A percentile compares a stretch with the other conserved stretches of the same genome.
Conservation (phyloP, 495 filamentous ascomycete species). For the Penicillium cataractarum region DNA sequence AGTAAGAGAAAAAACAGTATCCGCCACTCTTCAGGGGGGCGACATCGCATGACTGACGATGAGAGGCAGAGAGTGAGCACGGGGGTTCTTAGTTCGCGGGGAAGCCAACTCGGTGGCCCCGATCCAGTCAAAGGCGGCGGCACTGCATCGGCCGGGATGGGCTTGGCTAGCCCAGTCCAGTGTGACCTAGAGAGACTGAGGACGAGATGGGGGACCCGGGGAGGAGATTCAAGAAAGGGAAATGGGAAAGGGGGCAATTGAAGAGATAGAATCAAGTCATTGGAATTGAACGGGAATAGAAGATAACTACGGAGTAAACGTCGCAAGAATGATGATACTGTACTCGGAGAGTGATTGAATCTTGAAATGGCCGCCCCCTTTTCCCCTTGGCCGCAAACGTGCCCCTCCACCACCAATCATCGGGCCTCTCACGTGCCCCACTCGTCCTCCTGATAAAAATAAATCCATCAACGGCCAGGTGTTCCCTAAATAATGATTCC, state of each 20-base stretch:
- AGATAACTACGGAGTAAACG: too few relatives aligned
- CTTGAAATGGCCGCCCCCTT: slow-evolving; percentile 22
- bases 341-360: background rate
- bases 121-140: slow-evolving; percentile 17
- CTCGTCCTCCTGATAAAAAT: slow-evolving; percentile 33
- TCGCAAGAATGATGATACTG: too few relatives aligned
- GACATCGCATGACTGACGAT: slow-evolving; percentile 28
- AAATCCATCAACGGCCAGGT: slow-evolving; percentile 41
- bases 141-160: slow-evolving; percentile 15
- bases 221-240: background rate
- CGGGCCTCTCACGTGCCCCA: slow-evolving; percentile 34
- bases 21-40: slow-evolving; percentile 16
- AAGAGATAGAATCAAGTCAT: background rate
- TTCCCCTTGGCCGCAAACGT: slow-evolving; percentile 40
- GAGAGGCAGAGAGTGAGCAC: slow-evolving; percentile 3
- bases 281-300: background rate
- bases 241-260: too few relatives aligned
- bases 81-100: slow-evolving; percentile 20
- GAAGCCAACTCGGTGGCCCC: slow-evolving; percentile 21
- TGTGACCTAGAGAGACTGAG: slow-evolving; percentile 7
- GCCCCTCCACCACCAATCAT: slow-evolving; percentile 29
- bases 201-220: too few relatives aligned
- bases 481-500: slow-evolving; percentile 33
- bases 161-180: slow-evolving; percentile 18
- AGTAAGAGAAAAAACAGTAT: too few relatives aligned